Conservation (phyloP, 1,284 basidiomycete genomes). For the Chondrostereum purpureum region DNA sequence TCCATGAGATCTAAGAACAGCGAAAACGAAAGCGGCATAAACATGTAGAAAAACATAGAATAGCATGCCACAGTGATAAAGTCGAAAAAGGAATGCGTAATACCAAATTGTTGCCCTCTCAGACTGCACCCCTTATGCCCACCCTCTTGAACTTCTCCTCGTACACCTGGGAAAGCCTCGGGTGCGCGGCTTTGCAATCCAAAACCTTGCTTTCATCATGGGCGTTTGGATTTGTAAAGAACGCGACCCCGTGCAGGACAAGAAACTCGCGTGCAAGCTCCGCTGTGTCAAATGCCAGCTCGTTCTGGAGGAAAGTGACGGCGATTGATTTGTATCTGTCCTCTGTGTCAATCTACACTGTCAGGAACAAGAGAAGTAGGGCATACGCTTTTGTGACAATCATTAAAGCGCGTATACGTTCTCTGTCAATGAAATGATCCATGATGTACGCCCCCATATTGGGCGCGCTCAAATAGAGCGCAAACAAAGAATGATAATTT, state of each 20-base stretch:
- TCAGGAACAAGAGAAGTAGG: conserved; percentile 1
- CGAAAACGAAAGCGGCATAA: no score
- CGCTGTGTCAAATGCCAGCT: conserved; percentile 78
- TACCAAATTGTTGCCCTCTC: conserved; percentile 1
- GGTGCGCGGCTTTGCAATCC: conserved; percentile 57
- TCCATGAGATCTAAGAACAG: no score
- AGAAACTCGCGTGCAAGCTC: conserved; percentile 70
- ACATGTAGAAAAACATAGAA: no score
- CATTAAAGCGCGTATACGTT: conserved; percentile 81
- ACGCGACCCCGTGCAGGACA: conserved; percentile 57
- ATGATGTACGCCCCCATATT: conserved; percentile 99
- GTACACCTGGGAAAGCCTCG: conserved; percentile 49
- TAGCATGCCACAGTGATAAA: background rate
- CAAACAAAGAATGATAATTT: conserved; percentile 92
- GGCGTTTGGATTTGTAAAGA: conserved; percentile 60
- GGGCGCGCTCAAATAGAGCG: conserved; percentile 78
- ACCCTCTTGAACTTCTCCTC: conserved; percentile 76
- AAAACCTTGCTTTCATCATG: conserved; percentile 55
- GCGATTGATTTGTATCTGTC: conserved; percentile 74
- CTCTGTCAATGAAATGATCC: conserved; percentile 96
- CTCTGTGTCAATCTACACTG: conserved; percentile 1
- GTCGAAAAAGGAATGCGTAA: background rate
- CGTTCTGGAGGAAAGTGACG: conserved; percentile 71
- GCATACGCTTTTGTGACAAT: conserved; percentile 89
- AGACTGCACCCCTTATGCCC: conserved; percentile 68